Percentiles rank a stretch among this genome's conserved stretches.
Conservation (phyloP, 2,329 filamentous ascomycete species). For the Penicillium sp. region DNA sequence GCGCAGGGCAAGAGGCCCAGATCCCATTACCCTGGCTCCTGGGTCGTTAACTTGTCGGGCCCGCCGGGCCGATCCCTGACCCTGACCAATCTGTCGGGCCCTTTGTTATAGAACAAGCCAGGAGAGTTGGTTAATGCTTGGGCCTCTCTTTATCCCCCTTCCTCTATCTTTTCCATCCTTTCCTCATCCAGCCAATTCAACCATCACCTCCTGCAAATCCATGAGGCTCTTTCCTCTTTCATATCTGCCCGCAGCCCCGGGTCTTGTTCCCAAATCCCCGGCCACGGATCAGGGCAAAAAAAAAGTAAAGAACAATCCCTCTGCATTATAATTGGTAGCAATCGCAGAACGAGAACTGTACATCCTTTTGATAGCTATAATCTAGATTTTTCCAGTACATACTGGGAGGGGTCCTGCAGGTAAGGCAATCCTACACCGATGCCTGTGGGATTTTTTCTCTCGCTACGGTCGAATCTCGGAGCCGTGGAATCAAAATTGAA, state of each 20-base stretch:
- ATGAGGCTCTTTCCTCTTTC: constrained; percentile 6
- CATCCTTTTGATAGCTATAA: neutral
- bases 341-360: neutral
- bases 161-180: neutral
- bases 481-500: neutral
- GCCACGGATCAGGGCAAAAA: neutral
- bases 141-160: neutral
- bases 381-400: neutral
- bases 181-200: neutral
- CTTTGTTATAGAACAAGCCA: neutral
- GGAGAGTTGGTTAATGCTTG: neutral
- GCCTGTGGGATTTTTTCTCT: neutral
- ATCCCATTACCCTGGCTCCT: no score
- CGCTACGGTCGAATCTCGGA: neutral
- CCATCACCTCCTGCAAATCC: neutral
- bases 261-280: neutral
- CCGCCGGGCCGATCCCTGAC: neutral
- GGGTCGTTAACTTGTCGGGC: neutral
- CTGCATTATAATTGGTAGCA: neutral
- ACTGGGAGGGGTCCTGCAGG: neutral
- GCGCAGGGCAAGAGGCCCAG: neutral
- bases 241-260: neutral
- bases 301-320: neutral
- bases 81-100: neutral
- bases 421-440: neutral